phyloP scores from a whole-genome alignment of 1,284 basidiomycete species.

The Moniliophthora roreri region DNA sequence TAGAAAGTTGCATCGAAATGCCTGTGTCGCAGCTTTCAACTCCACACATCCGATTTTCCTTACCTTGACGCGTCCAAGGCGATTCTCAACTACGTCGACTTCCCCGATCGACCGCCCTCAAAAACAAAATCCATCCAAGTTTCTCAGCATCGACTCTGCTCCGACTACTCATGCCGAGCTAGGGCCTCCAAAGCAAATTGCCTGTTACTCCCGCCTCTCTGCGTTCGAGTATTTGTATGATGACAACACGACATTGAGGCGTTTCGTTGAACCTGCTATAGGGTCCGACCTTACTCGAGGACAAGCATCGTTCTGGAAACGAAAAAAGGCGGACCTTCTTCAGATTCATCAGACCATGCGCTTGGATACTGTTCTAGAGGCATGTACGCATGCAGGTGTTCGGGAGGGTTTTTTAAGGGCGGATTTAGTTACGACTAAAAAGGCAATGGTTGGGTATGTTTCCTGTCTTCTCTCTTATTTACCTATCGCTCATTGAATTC shows the following conservation, averaged over 20 bases:
- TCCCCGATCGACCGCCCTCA: not conserved
- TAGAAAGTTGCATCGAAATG: not conserved
- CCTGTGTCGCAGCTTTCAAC: not conserved
- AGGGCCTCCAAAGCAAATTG: slow-evolving; percentile 5
- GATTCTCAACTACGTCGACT: not conserved
- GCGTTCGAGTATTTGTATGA: not conserved
- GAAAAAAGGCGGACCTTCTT: not conserved
- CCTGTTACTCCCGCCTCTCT: slow-evolving; percentile 8
- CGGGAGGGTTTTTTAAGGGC: slow-evolving; percentile 13
- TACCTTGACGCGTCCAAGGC: not conserved
- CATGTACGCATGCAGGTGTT: slow-evolving; percentile 13
- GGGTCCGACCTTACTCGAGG: not conserved
- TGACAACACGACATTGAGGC: slow-evolving; percentile 6
- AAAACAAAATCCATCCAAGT: not conserved
- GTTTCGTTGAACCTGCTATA: slow-evolving; percentile 1
- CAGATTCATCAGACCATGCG: not conserved
- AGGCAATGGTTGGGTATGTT: slow-evolving; percentile 15
- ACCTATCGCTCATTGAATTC: not conserved
- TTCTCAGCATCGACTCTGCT: not conserved
- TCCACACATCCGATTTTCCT: not conserved
- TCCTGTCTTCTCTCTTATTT: slow-evolving; percentile 4
- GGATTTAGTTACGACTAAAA: slow-evolving; percentile 18
- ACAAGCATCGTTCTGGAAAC: not conserved
- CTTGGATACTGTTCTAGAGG: slow-evolving; percentile 14
- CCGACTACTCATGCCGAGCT: not conserved